These are phyloP conservation scores for Liquidambar formosana DNA, from an alignment of 164 flowering plant genomes.

Conservation along the genomic window DNA sequence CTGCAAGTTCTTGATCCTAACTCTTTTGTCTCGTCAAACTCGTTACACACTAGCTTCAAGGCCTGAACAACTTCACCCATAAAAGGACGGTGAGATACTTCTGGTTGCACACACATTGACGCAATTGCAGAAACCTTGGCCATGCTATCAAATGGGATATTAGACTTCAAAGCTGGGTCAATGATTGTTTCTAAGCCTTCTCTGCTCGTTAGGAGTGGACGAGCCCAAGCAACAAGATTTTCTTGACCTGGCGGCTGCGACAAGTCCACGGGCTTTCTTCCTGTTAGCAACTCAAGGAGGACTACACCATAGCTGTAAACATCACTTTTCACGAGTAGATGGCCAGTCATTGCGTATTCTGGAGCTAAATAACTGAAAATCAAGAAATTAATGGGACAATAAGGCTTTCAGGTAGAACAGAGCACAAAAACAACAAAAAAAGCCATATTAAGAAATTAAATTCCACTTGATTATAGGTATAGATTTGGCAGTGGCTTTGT, in stretches of 20 bases:
- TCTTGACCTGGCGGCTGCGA: conserved; percentile 69
- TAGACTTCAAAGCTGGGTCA: conserved; percentile 38
- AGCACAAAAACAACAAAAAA: neutral
- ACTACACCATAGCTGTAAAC: conserved; percentile 82
- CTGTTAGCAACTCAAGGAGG: conserved; percentile 65
- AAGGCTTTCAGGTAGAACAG: neutral
- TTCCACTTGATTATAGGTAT: neutral
- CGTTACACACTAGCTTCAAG: conserved; percentile 59
- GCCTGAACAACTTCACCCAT: conserved; percentile 89
- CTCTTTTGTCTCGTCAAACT: conserved; percentile 41
- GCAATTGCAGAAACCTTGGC: conserved; percentile 66
- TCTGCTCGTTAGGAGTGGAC: conserved; percentile 50
- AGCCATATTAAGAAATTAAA: neutral
- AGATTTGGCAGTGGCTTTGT: too few species aligned
- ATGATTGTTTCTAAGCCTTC: conserved; percentile 46
- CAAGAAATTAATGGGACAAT: neutral
- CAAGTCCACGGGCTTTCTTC: conserved; percentile 70
- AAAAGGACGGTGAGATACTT: conserved; percentile 73
- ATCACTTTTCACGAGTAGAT: conserved; percentile 71
- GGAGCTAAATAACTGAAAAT: conserved; percentile 62
- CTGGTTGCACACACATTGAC: conserved; percentile 75
- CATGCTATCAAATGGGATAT: conserved; percentile 33
- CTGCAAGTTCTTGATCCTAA: conserved; percentile 23
- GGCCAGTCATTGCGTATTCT: conserved; percentile 77
- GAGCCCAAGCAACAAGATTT: conserved; percentile 68